These are phyloP conservation scores for Trichaptum fuscoviolaceum DNA, from an alignment of 768 basidiomycete genomes.

Conservation along the genomic window DNA sequence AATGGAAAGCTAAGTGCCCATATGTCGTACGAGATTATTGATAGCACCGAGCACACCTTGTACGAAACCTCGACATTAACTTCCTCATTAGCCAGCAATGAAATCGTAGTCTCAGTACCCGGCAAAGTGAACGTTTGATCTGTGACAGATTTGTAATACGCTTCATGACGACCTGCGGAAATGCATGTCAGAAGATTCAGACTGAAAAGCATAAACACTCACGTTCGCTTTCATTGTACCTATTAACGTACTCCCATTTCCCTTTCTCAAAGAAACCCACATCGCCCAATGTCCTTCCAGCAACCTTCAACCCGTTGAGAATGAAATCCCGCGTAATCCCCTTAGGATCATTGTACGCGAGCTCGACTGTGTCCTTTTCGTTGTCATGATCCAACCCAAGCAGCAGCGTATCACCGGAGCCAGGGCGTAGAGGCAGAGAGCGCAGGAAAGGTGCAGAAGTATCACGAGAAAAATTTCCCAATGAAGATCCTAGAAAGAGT, in stretches of 20 bases:
- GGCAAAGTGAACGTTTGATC: constrained; percentile 55
- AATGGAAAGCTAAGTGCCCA: neutral
- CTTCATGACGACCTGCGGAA: constrained; percentile 69
- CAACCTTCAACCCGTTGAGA: constrained; percentile 76
- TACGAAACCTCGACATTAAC: constrained; percentile 83
- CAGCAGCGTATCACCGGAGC: constrained; percentile 75
- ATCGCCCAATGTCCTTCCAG: constrained; percentile 64
- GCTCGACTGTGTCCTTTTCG: constrained; percentile 61
- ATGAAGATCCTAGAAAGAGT: constrained; percentile 85
- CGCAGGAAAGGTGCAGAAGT: constrained; percentile 70
- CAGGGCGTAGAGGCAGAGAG: constrained; percentile 70
- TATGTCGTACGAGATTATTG: neutral
- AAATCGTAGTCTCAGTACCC: constrained; percentile 34
- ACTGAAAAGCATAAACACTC: constrained; percentile 15
- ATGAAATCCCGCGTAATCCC: constrained; percentile 75
- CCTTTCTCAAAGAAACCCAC: constrained; percentile 54
- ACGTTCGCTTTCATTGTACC: constrained; percentile 53
- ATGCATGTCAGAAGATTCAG: too few relatives aligned
- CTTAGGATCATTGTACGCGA: constrained; percentile 79
- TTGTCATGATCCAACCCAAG: constrained; percentile 90
- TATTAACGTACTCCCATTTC: constrained; percentile 71
- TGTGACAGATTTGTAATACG: constrained; percentile 67
- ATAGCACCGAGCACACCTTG: constrained; percentile 51
- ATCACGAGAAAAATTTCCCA: constrained; percentile 82
- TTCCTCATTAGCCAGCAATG: constrained; percentile 66